A percentile compares a stretch with the other conserved stretches of the same genome.
These are phyloP conservation scores for Umbelopsis sp. DNA, from an alignment of 192 early-diverging fungal genomes.

Conservation along the genomic window DNA sequence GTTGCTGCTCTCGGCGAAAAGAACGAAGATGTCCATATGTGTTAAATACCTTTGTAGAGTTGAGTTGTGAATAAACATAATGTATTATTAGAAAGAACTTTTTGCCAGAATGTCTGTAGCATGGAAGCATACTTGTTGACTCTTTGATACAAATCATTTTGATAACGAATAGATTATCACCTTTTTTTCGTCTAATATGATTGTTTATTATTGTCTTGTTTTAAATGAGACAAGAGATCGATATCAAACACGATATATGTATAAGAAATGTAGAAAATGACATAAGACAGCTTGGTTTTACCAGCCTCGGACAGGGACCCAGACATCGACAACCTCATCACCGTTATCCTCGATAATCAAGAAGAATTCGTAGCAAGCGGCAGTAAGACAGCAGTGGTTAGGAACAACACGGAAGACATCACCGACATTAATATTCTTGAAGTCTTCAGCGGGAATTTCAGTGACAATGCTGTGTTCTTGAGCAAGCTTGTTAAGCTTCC, in stretches of 20 bases:
- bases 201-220: no score
- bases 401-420: slow-evolving; percentile 26
- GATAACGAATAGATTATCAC: no score
- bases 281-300: background rate
- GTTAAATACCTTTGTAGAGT: background rate
- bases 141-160: no score
- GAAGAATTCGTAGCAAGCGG: slow-evolving; percentile 31
- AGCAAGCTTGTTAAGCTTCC: slow-evolving; percentile 27
- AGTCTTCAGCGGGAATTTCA: slow-evolving; percentile 7
- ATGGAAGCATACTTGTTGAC: no score
- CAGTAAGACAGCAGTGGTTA: slow-evolving; percentile 38
- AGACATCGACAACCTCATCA: slow-evolving; percentile 31
- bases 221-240: background rate
- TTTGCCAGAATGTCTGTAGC: no score
- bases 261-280: background rate
- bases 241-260: slow-evolving; percentile 7
- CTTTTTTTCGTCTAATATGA: no score
- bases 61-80: background rate
- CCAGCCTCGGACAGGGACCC: slow-evolving; percentile 41
- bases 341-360: slow-evolving; percentile 31
- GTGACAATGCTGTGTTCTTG: slow-evolving; percentile 41
- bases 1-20: slow-evolving; percentile 19
- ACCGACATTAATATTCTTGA: slow-evolving; percentile 20
- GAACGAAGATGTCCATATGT: background rate
- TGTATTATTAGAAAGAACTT: no score